Base-by-base conservation (phyloP, 2,329 filamentous ascomycete genomes). In the Cladosporium sp. region DNA sequence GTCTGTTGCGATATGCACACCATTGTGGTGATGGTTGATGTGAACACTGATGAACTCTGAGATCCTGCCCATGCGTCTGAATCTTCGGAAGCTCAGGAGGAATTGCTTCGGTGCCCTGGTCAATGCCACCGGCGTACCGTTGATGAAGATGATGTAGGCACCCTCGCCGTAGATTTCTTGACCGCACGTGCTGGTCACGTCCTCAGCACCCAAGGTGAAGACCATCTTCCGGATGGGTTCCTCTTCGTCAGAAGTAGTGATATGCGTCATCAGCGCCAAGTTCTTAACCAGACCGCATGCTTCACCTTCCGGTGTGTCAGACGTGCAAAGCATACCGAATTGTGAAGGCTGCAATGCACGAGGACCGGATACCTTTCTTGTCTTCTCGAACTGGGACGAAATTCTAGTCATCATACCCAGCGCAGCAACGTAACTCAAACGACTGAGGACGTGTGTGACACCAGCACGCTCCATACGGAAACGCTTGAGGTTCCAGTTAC, bases 391-490 rank as follows among this genome's bases (percentile, higher is more conserved):
- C 72, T 98, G 93, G 78, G 88, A 94, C 68, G 86, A 93, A 63
- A 98, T 97, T 68, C 93, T 81, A 12, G 93, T 98, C 93, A 98
- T 98, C 94, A 98, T 98, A 55, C 94, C 94, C 22, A 98, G 80
- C 22, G 93, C 93, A 55, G 86, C 88, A 67, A 98, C 96, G 65
- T 97, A 98, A 69, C 92, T 97, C 49, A 98, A 76, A 56, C 93
- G 83, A 70, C 92, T 97, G 42, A 98, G 77, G 35, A 98, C 90
- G 69, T 98, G 93, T 0, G 94, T 97, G 18, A 98, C 90, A 65
- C 93, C 93, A 18, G 93, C 92, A 66, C 92, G 80, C 65, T 97
- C 94, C 93, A 98, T 98, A 69, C 92, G 90, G 75, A 98, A 98
- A 67, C 94, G 89, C 71, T 96, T 96, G 59, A 98, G 78, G 55